Base-by-base conservation (phyloP, 768 basidiomycete genomes). In the Mycena venus region DNA sequence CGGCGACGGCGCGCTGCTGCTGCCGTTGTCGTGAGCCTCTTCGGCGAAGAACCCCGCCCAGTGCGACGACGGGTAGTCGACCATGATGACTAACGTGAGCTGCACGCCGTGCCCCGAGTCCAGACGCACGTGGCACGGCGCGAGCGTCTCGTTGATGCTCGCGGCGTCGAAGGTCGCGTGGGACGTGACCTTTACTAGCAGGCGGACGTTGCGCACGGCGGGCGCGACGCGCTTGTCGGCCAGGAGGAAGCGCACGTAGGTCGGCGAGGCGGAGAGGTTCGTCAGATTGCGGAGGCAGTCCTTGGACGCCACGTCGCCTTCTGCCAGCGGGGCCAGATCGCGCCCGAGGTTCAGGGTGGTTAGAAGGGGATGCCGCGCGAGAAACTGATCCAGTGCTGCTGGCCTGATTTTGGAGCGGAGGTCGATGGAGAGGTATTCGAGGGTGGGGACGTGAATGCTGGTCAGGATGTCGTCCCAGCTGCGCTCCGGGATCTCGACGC, bases 31-130 rank as follows among this genome's bases (percentile, higher is more conserved):
- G n/a, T n/a, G n/a, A n/a, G n/a, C 47, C 59, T 58, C 51, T 29
- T 61, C 72, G 10, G 68, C 64, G 64, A 75, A 71, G n/a, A 71
- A 75, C 2, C 55, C 69, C 25, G 68, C 67, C 74, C 74, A 75
- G 23, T 70, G 74, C 27, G 69, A 67, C 15, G 74, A 65, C n/a
- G 12, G 40, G 56, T 75, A 58, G 34, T 75, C 69, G 64, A 75
- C 53, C 14, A 34, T 31, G 29, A 75, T 34, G 51, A 61, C 69
- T 9, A 75, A 64, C 14, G 74, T 62, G 31, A 75, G 34, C 25
- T 66, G 63, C 0, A 75, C 27, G 29, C 31, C n/a, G n/a, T n/a
- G n/a, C n/a, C n/a, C n/a, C n/a, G n/a, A 36, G 31, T 60, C 64
- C 10, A 71, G 58, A 14, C 56, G 53, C 21, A 53, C 9, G 11